Evolutionary conservation across 2,329 filamentous ascomycete species (phyloP), one percentile per base, ranked within the genome.

Genomic region (Monilinia polystroma): DNA sequence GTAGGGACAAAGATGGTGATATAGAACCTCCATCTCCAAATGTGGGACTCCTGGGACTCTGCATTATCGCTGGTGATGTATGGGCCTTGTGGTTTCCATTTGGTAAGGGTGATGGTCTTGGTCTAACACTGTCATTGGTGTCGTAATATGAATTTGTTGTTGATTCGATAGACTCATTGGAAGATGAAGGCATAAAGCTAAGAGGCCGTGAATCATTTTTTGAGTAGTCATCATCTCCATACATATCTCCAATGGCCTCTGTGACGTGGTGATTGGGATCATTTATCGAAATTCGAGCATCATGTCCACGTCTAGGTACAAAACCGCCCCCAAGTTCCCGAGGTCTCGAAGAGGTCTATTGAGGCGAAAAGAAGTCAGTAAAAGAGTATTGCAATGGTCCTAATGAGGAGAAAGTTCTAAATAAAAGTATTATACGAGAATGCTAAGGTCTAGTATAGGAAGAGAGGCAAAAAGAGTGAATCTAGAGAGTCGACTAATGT

Each of bases 191-290:
- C 43, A 74, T 68, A 78, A 87, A 89, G 78, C 85, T 89, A 71
- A 88, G 78, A 59, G 86, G 86, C 67, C 85, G 81, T 20, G 83
- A 82, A 70, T 83, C 82, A 74, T 81, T 80, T 72, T 79, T 81
- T 73, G 78, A 79, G 72, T 84, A 82, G 70, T 83, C 80, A 72
- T 79, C 78, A 72, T 87, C 84, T 75, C 86, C 87, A 79, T 92
- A 91, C 83, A 90, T 85, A 78, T 90, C 87, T 69, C 87, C 87
- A 78, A 91, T 90, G 65, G 88, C 87, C 76, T 91, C 89, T 57
- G 89, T 92, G 73, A 91, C 87, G 83, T 91, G 89, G 79, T 91
- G 88, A 76, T 80, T 87, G 72, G 89, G 86, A 79, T 91, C 88
- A 80, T 85, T 89, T 77, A 90, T 77, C 29, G 76, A 77, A 43